Percentiles rank a stretch among this genome's conserved stretches.
Evolutionary conservation across 306 rosid species (phyloP).

Genomic region (Rosa chinensis): DNA sequence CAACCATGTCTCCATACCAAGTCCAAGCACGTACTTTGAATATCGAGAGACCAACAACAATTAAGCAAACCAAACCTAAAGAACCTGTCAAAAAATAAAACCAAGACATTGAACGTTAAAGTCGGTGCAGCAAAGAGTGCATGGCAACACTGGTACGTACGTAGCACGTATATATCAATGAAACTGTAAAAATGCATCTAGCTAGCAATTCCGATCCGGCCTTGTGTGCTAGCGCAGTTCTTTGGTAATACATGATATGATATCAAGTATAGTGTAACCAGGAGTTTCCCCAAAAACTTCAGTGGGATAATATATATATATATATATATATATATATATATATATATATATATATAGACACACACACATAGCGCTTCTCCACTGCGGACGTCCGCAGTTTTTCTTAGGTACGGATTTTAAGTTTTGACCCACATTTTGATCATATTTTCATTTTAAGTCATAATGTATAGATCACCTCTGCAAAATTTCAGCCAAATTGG

Average conservation of each 20-base stretch:
- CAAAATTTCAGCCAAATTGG: too few relatives aligned
- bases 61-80: neutral
- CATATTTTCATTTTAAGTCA: too few relatives aligned
- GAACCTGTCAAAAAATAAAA: neutral
- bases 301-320: slow-evolving; percentile 10
- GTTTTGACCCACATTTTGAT: too few relatives aligned
- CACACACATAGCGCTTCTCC: too few relatives aligned
- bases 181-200: neutral
- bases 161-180: neutral
- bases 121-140: neutral
- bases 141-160: neutral
- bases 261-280: slow-evolving; percentile 26
- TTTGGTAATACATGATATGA: neutral
- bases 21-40: neutral
- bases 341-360: too few relatives aligned
- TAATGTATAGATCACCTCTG: too few relatives aligned
- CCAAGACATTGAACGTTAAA: neutral
- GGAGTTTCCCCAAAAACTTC: slow-evolving; percentile 60
- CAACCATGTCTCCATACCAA: neutral
- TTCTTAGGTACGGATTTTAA: too few relatives aligned
- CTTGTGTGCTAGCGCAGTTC: neutral
- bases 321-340: too few relatives aligned
- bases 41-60: neutral
- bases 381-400: too few relatives aligned
- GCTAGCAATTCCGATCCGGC: neutral